These are phyloP conservation scores for Talaromyces sp. DNA, from an alignment of 2,329 filamentous ascomycete species.

Conservation along the genomic window DNA sequence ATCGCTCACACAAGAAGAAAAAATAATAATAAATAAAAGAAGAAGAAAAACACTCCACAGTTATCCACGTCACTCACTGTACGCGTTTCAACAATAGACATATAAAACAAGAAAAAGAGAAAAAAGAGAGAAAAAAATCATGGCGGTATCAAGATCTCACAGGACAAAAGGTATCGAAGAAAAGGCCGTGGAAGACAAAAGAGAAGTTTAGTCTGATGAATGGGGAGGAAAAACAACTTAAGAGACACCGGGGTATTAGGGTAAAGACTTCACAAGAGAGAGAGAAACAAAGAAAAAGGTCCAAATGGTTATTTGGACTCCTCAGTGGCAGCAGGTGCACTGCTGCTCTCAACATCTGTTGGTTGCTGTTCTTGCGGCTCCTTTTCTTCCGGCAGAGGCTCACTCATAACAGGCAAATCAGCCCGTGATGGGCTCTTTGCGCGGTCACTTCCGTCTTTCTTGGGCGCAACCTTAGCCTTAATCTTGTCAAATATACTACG, in stretches of 20 bases:
- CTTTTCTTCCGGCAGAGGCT: constrained; percentile 1
- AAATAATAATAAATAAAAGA: neutral
- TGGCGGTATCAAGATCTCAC: neutral
- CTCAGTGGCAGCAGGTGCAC: neutral
- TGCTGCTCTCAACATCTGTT: neutral
- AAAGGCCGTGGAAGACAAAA: neutral
- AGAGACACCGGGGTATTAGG: neutral
- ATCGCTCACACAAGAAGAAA: neutral
- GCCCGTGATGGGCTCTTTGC: constrained; percentile 48
- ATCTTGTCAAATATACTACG: constrained; percentile 62
- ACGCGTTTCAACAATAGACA: neutral
- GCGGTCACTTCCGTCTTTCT: constrained; percentile 51
- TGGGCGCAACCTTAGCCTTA: constrained; percentile 56
- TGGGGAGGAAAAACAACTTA: neutral
- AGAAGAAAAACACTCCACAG: neutral
- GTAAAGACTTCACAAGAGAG: neutral
- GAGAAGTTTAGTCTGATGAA: neutral
- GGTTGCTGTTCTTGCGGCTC: neutral
- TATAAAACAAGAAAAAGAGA: neutral
- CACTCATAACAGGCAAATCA: constrained; percentile 15
- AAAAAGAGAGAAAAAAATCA: neutral
- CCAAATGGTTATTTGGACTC: neutral
- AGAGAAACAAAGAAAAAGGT: neutral
- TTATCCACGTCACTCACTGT: neutral
- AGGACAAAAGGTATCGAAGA: constrained; percentile 1